Conservation (phyloP, 805 yeast genomes). For the Yamadazyma scolyti region DNA sequence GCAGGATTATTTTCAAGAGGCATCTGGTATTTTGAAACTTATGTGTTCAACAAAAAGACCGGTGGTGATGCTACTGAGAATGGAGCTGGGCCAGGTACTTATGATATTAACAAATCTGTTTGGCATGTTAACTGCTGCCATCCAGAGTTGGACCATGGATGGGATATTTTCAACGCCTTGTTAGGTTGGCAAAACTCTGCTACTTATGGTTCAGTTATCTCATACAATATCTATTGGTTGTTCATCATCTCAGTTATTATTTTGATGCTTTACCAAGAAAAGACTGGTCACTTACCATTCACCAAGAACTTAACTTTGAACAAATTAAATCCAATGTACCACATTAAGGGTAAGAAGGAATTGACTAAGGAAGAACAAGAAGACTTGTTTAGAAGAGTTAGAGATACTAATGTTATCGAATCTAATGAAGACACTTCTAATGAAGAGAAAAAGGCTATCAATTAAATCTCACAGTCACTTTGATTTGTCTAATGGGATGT, state of each 20-base stretch:
- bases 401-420: constrained; percentile 14
- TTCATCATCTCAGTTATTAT: constrained; percentile 38
- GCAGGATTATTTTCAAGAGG: constrained; percentile 94
- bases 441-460: constrained; percentile 6
- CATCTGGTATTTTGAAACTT: constrained; percentile 81
- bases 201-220: constrained; percentile 84
- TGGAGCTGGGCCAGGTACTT: constrained; percentile 95
- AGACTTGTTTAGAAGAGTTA: constrained; percentile 32
- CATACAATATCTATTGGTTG: constrained; percentile 90
- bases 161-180: constrained; percentile 94
- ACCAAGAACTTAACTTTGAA: constrained; percentile 37
- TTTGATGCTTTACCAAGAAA: constrained; percentile 81
- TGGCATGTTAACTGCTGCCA: constrained; percentile 99
- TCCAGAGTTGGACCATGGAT: constrained; percentile 87
- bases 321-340: constrained; percentile 68
- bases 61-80: constrained; percentile 96
- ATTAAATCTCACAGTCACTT: too few species aligned
- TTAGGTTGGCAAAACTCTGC: constrained; percentile 98
- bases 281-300: constrained; percentile 75
- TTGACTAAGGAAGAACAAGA: constrained; percentile 32
- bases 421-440: constrained; percentile 12
- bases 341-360: constrained; percentile 61
- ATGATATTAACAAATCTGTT: constrained; percentile 71
- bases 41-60: constrained; percentile 57
- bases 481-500: not conserved